These are phyloP conservation scores for Podochytrium sp. DNA, from an alignment of 192 early-diverging fungal species.

Conservation along the genomic window DNA sequence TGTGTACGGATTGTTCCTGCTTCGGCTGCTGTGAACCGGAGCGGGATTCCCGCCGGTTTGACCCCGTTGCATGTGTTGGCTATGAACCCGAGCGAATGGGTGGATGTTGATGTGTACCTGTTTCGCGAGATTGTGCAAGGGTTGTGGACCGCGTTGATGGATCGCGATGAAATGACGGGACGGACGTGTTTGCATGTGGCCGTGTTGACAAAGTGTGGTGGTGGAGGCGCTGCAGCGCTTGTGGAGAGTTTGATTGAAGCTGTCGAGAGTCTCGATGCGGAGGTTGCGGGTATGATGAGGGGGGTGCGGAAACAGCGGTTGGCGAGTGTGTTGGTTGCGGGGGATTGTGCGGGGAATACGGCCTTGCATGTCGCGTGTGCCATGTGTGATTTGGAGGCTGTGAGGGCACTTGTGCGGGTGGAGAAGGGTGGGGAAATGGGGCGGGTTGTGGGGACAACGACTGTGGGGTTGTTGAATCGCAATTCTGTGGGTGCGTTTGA, in stretches of 20 bases:
- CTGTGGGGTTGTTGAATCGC: background rate
- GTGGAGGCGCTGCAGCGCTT: background rate
- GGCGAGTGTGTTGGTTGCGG: background rate
- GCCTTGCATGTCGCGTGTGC: background rate
- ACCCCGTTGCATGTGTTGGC: slow-evolving; percentile 7
- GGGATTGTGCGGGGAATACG: background rate
- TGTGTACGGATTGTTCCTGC: background rate
- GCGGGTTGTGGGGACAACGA: background rate
- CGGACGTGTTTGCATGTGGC: background rate
- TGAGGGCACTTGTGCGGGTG: background rate
- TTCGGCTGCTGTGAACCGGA: background rate
- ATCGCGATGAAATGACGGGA: background rate
- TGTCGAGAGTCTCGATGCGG: background rate
- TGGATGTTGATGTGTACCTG: background rate
- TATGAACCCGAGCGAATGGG: background rate
- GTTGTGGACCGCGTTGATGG: background rate
- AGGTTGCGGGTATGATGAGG: no score
- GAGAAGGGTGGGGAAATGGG: background rate
- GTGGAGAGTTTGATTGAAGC: background rate
- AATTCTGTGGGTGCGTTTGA: background rate
- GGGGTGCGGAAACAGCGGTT: background rate
- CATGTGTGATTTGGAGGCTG: background rate
- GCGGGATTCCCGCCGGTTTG: background rate
- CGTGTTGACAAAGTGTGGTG: background rate
- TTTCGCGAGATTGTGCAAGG: background rate